Percentiles rank a stretch among this genome's conserved stretches.
Conservation (phyloP, 2,329 filamentous ascomycete species). For the Dothiorella sarmentorum region DNA sequence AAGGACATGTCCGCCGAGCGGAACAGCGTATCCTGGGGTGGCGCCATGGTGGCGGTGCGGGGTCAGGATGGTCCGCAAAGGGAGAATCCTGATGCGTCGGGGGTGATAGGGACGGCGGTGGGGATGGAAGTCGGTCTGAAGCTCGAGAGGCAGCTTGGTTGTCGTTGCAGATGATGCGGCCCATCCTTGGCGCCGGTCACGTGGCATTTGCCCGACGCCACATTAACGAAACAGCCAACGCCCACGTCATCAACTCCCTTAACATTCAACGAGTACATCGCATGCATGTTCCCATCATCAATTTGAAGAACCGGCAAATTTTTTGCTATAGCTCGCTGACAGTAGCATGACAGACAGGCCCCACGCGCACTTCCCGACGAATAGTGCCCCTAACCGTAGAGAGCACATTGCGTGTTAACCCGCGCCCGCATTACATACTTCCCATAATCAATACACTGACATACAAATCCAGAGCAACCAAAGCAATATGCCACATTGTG, state of each 20-base stretch:
- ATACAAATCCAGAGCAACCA: background rate
- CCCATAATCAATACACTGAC: background rate
- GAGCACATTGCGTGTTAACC: background rate
- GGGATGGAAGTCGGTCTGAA: conserved; percentile 5
- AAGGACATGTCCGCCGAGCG: conserved; percentile 99
- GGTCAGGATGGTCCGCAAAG: background rate
- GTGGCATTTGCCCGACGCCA: background rate
- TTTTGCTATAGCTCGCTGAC: background rate
- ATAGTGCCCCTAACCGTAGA: background rate
- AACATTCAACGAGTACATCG: background rate
- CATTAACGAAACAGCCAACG: background rate
- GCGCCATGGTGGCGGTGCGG: conserved; percentile 51
- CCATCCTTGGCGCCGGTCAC: background rate
- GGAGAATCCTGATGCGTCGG: conserved; percentile 6
- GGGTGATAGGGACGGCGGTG: background rate
- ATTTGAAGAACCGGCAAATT: background rate
- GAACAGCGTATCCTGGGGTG: conserved; percentile 85
- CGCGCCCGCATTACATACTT: background rate
- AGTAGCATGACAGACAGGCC: background rate
- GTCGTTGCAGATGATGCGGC: conserved; percentile 15
- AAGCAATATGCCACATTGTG: background rate
- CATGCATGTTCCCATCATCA: background rate
- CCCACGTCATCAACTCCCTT: too few relatives aligned
- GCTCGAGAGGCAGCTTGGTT: conserved; percentile 10
- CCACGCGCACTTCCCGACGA: background rate